phyloP scores from a whole-genome alignment of 192 early-diverging fungal genomes.

The Dispira parvispora region DNA sequence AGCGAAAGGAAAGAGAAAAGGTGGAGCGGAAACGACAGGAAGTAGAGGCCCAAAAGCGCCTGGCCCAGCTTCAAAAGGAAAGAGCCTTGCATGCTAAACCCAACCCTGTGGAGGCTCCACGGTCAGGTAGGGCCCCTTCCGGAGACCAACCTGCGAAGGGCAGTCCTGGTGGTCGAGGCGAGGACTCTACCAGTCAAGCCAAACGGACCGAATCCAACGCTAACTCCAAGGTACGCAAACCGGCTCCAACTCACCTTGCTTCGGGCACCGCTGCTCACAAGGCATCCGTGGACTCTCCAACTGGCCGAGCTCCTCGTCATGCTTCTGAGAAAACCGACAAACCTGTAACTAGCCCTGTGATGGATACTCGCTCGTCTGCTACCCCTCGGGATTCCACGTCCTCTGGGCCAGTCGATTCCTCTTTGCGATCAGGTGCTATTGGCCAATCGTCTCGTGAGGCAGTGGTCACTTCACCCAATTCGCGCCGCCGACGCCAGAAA shows the following conservation, averaged over 20 bases:
- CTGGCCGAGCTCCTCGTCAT: too few species aligned
- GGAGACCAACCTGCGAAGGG: neutral
- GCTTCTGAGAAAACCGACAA: too few species aligned
- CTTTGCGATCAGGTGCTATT: too few species aligned
- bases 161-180: neutral
- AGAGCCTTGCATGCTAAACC: neutral
- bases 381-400: too few species aligned
- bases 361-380: too few species aligned
- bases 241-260: neutral
- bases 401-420: too few species aligned
- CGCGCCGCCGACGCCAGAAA: too few species aligned
- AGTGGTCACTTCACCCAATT: too few species aligned
- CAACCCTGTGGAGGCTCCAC: neutral
- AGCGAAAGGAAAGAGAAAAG: slow-evolving; percentile 9
- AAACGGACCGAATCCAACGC: neutral
- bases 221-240: neutral
- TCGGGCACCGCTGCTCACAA: neutral
- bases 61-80: slow-evolving; percentile 18
- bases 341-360: too few species aligned
- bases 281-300: too few species aligned
- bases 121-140: neutral
- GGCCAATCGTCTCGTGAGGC: too few species aligned
- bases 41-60: slow-evolving; percentile 22
- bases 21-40: slow-evolving; percentile 16
- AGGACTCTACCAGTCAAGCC: neutral